Conservation (phyloP, 2,329 filamentous ascomycete genomes). For the Apiospora sp. region DNA sequence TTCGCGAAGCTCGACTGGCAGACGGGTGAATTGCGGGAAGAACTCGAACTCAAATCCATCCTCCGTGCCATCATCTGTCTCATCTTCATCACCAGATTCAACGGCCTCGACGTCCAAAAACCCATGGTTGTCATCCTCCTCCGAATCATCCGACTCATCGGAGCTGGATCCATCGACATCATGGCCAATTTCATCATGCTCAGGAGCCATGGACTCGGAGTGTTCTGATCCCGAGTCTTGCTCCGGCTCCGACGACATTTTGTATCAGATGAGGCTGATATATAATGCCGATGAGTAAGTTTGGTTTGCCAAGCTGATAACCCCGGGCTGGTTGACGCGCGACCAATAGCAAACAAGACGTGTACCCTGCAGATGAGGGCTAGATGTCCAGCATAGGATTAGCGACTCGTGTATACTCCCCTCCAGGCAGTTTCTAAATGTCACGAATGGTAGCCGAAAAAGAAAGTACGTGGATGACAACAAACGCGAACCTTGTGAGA, state of each 20-base stretch:
- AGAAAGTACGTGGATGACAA: constrained; percentile 7
- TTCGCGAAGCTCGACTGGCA: constrained; percentile 46
- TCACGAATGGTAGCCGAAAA: neutral
- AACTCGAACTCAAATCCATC: constrained; percentile 26
- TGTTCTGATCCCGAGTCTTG: neutral
- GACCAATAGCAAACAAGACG: neutral
- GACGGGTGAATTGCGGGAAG: constrained; percentile 45
- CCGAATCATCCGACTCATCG: constrained; percentile 8
- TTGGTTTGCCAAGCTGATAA: neutral
- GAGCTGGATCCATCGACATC: neutral
- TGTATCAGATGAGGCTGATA: neutral
- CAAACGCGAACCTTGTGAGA: constrained; percentile 12
- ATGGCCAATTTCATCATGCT: neutral
- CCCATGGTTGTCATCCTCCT: neutral
- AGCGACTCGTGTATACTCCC: neutral
- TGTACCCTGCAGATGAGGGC: neutral
- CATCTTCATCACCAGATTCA: neutral
- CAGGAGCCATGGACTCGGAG: neutral
- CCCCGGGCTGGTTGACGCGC: neutral
- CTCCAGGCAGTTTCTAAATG: neutral
- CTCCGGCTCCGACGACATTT: constrained; percentile 10
- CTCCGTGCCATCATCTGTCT: constrained; percentile 10
- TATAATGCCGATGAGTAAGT: neutral
- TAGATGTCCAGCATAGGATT: neutral
- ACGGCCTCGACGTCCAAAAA: constrained; percentile 18